Base-by-base conservation (phyloP, 2,329 filamentous ascomycete genomes). In the Hypoxylon sp. region DNA sequence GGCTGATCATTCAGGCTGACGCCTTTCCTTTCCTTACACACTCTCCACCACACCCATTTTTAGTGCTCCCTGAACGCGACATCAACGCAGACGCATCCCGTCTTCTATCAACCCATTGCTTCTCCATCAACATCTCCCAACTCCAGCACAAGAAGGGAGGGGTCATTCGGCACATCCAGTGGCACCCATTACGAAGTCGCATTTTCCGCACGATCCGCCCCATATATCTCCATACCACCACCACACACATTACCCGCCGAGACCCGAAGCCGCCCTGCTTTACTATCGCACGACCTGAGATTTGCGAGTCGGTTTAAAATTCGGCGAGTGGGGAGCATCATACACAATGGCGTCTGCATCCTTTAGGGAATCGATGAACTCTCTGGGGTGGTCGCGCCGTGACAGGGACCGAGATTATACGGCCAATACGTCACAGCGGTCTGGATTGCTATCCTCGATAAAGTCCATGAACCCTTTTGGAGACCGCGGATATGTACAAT, bases 361-460 rank as follows among this genome's bases (percentile, higher is more conserved):
- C 51, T 98, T 99, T 81, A 90, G 95, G 79, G 94, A 98, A 82
- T 97, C 93, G 22, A 94, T 98, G 86, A 97, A 93, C 85, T 96
- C 94, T 66, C 83, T 98, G 77, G 96, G 96, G 69, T 98, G 96
- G 96, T 93, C 93, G 77, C 92, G 95, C 75, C 90, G 95, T 77
- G 91, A 94, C 65, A 81, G 89, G 72, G 91, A 94, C 66, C 81
- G 89, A 72, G 92, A 97, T 77, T 84, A 92, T 61, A 90, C 94
- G 72, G 90, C 92, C 76, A 92, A 89, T 81, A 96, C 91, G 53
- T 85, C 85, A 70, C 88, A 90, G 74, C 88, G 90, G 77, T 90
- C 89, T 70, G 92, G 93, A 30, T 85, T 98, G 61, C 81, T 98
- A 68, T 92, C 93, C 61, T 93, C 91, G 71, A 86, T 99, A 75